These are phyloP conservation scores for Aaosphaeria arxii DNA, from an alignment of 2,329 filamentous ascomycete genomes.

Conservation along the genomic window DNA sequence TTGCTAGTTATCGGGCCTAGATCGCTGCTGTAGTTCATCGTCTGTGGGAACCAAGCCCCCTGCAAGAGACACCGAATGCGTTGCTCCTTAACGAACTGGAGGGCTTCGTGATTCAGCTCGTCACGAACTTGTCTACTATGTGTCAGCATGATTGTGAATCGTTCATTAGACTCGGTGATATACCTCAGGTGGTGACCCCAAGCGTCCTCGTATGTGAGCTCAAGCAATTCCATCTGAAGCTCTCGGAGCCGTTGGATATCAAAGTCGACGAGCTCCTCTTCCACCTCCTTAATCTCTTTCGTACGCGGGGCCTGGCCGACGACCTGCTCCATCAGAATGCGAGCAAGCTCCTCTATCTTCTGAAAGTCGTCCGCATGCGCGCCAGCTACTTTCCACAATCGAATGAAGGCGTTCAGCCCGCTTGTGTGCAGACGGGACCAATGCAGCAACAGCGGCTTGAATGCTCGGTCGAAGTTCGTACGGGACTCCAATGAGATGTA, in stretches of 20 bases:
- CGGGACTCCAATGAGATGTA: conserved; percentile 72
- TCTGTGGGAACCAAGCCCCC: conserved; percentile 79
- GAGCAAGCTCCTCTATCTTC: conserved; percentile 86
- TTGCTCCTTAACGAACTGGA: conserved; percentile 97
- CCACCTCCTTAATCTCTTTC: conserved; percentile 81
- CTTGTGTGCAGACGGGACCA: conserved; percentile 90
- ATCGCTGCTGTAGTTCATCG: conserved; percentile 51
- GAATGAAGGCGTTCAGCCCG: conserved; percentile 81
- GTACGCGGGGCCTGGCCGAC: conserved; percentile 78
- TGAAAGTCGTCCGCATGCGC: conserved; percentile 85
- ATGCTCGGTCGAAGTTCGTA: conserved; percentile 80
- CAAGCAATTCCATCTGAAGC: conserved; percentile 89
- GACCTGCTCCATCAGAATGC: conserved; percentile 86
- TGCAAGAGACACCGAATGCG: conserved; percentile 83
- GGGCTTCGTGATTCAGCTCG: conserved; percentile 82
- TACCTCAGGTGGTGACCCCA: conserved; percentile 84
- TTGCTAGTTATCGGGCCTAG: conserved; percentile 43
- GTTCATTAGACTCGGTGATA: conserved; percentile 1
- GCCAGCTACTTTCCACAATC: conserved; percentile 87
- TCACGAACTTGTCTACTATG: conserved; percentile 71
- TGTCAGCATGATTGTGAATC: conserved; percentile 13
- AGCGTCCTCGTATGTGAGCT: conserved; percentile 87
- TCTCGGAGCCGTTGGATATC: conserved; percentile 76
- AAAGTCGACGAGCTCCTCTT: conserved; percentile 83
- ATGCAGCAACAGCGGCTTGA: conserved; percentile 82